These are phyloP conservation scores for Croton laevigatus DNA, from an alignment of 441 rosid species.

Conservation along the genomic window DNA sequence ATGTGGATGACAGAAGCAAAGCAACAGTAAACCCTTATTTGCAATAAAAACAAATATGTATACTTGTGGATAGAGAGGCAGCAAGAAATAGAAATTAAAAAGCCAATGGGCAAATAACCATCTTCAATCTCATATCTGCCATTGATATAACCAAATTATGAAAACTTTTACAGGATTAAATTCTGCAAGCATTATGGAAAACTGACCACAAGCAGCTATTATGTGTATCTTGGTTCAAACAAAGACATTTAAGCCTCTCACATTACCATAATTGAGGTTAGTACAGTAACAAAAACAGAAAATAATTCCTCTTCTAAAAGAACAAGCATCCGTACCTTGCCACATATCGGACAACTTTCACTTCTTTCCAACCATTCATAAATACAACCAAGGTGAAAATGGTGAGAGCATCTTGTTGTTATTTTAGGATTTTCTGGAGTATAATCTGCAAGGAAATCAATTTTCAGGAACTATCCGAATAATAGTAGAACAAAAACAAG, in stretches of 20 bases:
- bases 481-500: neutral
- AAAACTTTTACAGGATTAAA: neutral
- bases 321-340: slow-evolving; percentile 52
- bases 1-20: neutral
- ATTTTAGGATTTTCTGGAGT: slow-evolving; percentile 86
- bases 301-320: neutral
- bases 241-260: neutral
- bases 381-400: slow-evolving; percentile 91
- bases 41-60: neutral
- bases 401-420: slow-evolving; percentile 68
- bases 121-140: too few relatives aligned
- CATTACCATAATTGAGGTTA: neutral
- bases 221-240: neutral
- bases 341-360: slow-evolving; percentile 88
- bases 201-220: neutral
- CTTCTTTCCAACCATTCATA: slow-evolving; percentile 99
- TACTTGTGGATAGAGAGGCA: neutral
- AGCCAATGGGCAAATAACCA: neutral
- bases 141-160: neutral
- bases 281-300: neutral
- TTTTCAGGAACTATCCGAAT: neutral
- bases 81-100: neutral
- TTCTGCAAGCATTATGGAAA: neutral
- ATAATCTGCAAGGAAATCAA: slow-evolving; percentile 56
- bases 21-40: neutral